A percentile compares a stretch with the other conserved stretches of the same genome.
Evolutionary conservation across 192 early-diverging fungal species (phyloP).

Genomic region (Coemansia sp.): DNA sequence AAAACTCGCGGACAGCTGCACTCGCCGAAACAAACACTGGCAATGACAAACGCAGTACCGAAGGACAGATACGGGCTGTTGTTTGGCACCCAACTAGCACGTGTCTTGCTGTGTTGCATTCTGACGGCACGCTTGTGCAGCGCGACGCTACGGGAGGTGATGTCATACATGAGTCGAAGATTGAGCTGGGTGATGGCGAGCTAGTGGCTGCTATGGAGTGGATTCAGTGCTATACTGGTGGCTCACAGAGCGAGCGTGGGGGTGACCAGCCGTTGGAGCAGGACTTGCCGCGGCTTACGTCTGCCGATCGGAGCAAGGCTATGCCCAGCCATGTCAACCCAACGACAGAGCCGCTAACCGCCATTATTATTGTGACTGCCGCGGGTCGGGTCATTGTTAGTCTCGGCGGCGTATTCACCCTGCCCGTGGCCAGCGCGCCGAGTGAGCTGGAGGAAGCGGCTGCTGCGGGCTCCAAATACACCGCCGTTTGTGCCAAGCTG

Average conservation of each 20-base stretch:
- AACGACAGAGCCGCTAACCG: slow-evolving; percentile 17
- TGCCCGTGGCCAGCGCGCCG: slow-evolving; percentile 21
- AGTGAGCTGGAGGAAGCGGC: background rate
- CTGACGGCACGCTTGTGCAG: slow-evolving; percentile 42
- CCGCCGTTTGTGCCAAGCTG: slow-evolving; percentile 16
- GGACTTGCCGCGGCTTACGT: slow-evolving; percentile 23
- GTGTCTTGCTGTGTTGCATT: slow-evolving; percentile 29
- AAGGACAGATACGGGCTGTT: slow-evolving; percentile 21
- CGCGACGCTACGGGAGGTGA: slow-evolving; percentile 40
- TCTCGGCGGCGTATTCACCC: slow-evolving; percentile 42
- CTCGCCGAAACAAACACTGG: background rate
- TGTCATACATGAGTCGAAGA: slow-evolving; percentile 33
- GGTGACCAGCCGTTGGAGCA: slow-evolving; percentile 20
- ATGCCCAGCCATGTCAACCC: slow-evolving; percentile 28
- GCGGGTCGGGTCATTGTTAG: slow-evolving; percentile 33
- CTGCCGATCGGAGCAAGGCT: slow-evolving; percentile 32
- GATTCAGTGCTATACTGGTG: slow-evolving; percentile 14
- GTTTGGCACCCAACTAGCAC: slow-evolving; percentile 36
- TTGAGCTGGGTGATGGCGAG: slow-evolving; percentile 15
- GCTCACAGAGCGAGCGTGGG: background rate
- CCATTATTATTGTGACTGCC: slow-evolving; percentile 22
- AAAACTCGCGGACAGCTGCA: background rate
- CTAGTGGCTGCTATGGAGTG: slow-evolving; percentile 33
- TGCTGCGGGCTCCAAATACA: background rate
- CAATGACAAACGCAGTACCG: slow-evolving; percentile 6